Evolutionary conservation across 768 basidiomycete genomes (phyloP), one percentile per base, ranked within the genome.

Genomic region (Cytidiella melzeri): DNA sequence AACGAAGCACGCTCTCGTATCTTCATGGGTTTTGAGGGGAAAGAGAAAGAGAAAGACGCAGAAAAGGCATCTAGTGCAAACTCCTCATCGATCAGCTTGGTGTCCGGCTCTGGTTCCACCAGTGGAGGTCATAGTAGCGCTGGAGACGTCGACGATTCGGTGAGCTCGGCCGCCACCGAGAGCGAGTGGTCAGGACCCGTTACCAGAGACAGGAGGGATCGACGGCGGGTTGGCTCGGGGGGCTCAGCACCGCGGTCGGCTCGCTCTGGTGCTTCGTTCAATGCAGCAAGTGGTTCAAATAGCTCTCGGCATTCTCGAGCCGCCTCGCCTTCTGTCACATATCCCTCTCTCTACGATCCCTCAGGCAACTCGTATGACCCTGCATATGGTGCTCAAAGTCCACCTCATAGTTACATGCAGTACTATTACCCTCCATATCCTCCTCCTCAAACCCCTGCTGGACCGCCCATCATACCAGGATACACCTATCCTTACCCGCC

Each of bases 1-100:
- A 86, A 87, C 46, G 83, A 88, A 65, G 90, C 90, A 24, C 80
- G 91, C 41, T 84, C 81, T 30, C 79, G 90, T 48, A 92, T 92
- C 56, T 92, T 92, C 69, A 84, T 87, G 79, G 83, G 69, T 55
- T 88, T 90, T 56, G 76, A 87, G 62, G 61, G 63, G 26, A 66
- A 68, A 51, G 73, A 69, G 58, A 81, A 83, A 62, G 79, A 77
- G 48, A 84, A 83, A 57, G 83, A 86, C 55, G 73, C 82, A 67
- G 30, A 34, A 15, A 34, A 34, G 30, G 30, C 9, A 34, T 34
- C 30, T 15, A 89, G 80, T 61, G 80, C 85, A 6, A 85, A 84
- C 60, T 87, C 87, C 7, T 87, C 88, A 5, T 80, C 84, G 19
- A 69, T 82, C 42, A 86, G 86, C 56, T 73, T 84, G 46, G 75